phyloP scores from a whole-genome alignment of 257 asterid species.

The Nicotiana tabacum region DNA sequence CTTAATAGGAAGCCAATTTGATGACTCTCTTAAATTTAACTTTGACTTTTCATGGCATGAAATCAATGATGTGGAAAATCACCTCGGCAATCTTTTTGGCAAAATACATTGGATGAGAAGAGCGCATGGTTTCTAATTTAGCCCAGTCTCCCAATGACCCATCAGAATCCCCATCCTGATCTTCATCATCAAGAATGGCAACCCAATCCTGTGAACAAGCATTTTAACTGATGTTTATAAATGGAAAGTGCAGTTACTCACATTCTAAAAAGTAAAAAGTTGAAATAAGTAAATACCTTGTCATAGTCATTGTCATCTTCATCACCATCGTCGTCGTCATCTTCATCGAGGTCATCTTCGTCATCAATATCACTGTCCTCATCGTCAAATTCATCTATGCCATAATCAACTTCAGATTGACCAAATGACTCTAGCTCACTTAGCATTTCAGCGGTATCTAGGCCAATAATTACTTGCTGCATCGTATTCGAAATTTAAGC shows the following conservation, averaged over 20 bases:
- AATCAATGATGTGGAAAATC: constrained; percentile 12
- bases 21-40: not conserved
- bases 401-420: constrained; percentile 66
- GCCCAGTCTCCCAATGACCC: constrained; percentile 94
- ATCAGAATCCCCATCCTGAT: constrained; percentile 68
- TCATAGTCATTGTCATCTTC: constrained; percentile 38
- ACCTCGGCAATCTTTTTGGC: constrained; percentile 88
- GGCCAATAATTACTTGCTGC: constrained; percentile 95
- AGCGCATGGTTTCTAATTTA: constrained; percentile 87
- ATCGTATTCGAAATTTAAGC: constrained; percentile 29
- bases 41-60: not conserved
- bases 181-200: constrained; percentile 64
- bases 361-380: constrained; percentile 69
- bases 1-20: not conserved
- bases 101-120: constrained; percentile 94
- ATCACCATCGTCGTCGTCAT: constrained; percentile 43
- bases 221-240: constrained; percentile 21
- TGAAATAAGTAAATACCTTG: constrained; percentile 33
- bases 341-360: constrained; percentile 57
- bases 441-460: constrained; percentile 81
- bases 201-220: constrained; percentile 78
- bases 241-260: constrained; percentile 7
- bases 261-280: constrained; percentile 12
- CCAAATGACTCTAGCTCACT: constrained; percentile 71
- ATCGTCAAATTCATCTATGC: constrained; percentile 59